Conservation (phyloP, 805 yeast genomes). For the Candida multigemmis region DNA sequence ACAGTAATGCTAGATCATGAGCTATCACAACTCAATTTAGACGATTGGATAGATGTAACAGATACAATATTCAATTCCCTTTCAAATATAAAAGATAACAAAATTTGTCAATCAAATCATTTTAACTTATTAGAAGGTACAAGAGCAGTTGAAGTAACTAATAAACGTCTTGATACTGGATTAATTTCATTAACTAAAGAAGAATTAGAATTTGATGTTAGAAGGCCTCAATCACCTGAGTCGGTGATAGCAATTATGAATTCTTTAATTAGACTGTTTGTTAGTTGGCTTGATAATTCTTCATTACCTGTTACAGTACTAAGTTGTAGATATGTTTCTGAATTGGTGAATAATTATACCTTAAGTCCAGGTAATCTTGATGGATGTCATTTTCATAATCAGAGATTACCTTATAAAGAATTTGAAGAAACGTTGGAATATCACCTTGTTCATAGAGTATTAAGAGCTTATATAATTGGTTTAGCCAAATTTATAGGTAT, state of each 20-base stretch:
- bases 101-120: conserved; percentile 47
- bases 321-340: conserved; percentile 66
- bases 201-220: conserved; percentile 40
- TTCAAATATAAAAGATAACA: conserved; percentile 33
- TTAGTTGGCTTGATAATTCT: conserved; percentile 71
- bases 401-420: not conserved
- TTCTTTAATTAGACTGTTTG: conserved; percentile 41
- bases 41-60: conserved; percentile 45
- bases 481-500: conserved; percentile 45
- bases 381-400: conserved; percentile 4
- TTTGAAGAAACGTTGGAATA: conserved; percentile 7
- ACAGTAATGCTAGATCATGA: no score
- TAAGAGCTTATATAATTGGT: conserved; percentile 44
- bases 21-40: no score
- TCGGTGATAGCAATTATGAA: conserved; percentile 45
- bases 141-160: conserved; percentile 74
- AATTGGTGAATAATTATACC: conserved; percentile 37
- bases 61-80: conserved; percentile 34
- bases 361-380: no score
- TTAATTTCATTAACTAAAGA: conserved; percentile 37
- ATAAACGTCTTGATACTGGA: conserved; percentile 71
- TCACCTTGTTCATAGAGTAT: conserved; percentile 38
- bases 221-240: conserved; percentile 22
- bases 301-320: conserved; percentile 70
- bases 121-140: conserved; percentile 78